Conservation (phyloP, 2,329 filamentous ascomycete genomes). For the Fusarium subtropicale region DNA sequence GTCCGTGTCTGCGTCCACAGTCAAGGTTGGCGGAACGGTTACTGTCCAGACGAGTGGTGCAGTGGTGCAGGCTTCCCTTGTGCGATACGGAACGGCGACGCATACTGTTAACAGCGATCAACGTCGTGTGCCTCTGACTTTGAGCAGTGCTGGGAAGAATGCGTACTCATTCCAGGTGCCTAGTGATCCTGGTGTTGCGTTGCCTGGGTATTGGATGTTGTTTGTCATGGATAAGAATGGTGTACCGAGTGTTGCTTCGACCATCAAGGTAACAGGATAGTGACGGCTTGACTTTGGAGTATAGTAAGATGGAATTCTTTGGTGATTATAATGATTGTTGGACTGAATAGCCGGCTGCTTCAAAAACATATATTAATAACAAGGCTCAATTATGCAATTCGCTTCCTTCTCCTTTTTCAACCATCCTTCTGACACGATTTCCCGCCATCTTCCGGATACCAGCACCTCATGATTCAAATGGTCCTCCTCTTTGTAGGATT, state of each 20-base stretch:
- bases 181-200: slow-evolving; percentile 27
- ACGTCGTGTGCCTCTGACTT: slow-evolving; percentile 20
- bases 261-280: slow-evolving; percentile 14
- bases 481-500: too few relatives aligned
- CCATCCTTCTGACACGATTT: background rate
- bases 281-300: background rate
- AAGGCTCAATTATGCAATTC: background rate
- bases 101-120: slow-evolving; percentile 39
- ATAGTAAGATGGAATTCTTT: background rate
- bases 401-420: background rate
- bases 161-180: slow-evolving; percentile 29
- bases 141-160: slow-evolving; percentile 8
- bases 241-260: slow-evolving; percentile 33
- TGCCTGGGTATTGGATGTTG: slow-evolving; percentile 42
- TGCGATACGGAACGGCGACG: slow-evolving; percentile 33
- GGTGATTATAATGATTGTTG: background rate
- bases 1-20: background rate
- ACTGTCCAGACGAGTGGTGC: slow-evolving; percentile 5
- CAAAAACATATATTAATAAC: background rate
- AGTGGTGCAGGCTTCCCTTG: slow-evolving; percentile 8
- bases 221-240: slow-evolving; percentile 37
- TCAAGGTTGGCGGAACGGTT: slow-evolving; percentile 20
- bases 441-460: too few relatives aligned
- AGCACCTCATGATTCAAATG: too few relatives aligned
- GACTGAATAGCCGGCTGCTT: background rate